phyloP scores from a whole-genome alignment of 805 yeast species.

The Ogataea methanolica region DNA sequence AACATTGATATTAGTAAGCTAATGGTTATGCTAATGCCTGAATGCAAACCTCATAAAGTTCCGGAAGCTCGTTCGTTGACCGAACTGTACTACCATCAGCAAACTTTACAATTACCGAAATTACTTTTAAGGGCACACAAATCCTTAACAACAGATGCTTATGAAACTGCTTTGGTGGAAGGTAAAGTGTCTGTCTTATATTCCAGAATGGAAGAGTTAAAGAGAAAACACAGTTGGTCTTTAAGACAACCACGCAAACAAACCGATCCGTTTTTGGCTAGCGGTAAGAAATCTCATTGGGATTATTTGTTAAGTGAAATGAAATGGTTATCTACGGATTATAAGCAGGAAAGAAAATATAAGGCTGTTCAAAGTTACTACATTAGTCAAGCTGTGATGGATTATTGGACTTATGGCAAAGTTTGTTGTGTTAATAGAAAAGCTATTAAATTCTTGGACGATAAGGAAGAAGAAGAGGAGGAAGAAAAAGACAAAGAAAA shows the following conservation, averaged over 20 bases:
- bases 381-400: conserved; percentile 68
- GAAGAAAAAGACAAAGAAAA: not conserved
- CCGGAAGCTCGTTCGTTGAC: conserved; percentile 67
- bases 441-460: conserved; percentile 32
- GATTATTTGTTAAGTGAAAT: conserved; percentile 71
- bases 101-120: conserved; percentile 79
- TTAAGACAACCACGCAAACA: conserved; percentile 75
- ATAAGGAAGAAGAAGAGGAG: conserved; percentile 1
- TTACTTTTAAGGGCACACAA: conserved; percentile 83
- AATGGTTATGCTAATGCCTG: conserved; percentile 45
- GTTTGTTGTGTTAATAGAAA: conserved; percentile 56
- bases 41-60: conserved; percentile 46
- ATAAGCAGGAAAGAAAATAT: conserved; percentile 62
- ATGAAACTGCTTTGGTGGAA: conserved; percentile 79
- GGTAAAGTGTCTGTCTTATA: conserved; percentile 88
- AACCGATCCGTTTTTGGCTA: conserved; percentile 55
- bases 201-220: conserved; percentile 87
- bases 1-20: conserved; percentile 40
- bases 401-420: conserved; percentile 76
- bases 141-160: conserved; percentile 77
- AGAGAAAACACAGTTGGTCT: conserved; percentile 86
- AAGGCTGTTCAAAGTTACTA: conserved; percentile 66
- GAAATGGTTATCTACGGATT: conserved; percentile 79
- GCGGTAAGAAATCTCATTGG: conserved; percentile 55
- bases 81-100: conserved; percentile 82